These are phyloP conservation scores for Populus davidiana DNA, from an alignment of 345 rosid genomes.

Conservation along the genomic window DNA sequence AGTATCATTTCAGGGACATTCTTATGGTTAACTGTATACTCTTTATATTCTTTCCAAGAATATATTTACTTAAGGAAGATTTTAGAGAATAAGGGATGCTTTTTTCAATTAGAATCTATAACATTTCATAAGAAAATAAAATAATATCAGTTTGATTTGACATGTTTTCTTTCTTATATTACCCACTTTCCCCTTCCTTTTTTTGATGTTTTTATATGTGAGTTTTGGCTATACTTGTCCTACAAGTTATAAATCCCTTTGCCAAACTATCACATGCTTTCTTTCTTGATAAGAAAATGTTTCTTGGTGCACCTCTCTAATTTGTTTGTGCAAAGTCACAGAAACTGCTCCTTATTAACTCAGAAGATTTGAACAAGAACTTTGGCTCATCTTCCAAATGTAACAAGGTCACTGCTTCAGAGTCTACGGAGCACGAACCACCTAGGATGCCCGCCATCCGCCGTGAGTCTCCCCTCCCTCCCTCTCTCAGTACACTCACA, in stretches of 20 bases:
- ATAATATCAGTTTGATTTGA: too few species aligned
- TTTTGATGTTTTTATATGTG: neutral
- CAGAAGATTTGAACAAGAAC: slow-evolving; percentile 48
- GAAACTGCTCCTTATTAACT: slow-evolving; percentile 40
- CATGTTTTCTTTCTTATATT: too few species aligned
- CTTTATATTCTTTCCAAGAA: neutral
- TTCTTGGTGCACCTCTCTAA: neutral
- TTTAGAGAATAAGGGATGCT: neutral
- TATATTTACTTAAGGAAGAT: neutral
- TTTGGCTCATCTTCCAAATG: slow-evolving; percentile 62
- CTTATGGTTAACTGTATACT: slow-evolving; percentile 8
- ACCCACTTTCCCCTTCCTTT: neutral
- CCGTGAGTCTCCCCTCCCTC: slow-evolving; percentile 43
- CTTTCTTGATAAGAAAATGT: too few species aligned
- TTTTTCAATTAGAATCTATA: neutral
- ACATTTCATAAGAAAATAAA: too few species aligned
- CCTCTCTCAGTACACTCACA: neutral
- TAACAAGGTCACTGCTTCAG: slow-evolving; percentile 41
- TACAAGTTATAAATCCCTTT: too few species aligned
- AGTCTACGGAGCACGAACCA: slow-evolving; percentile 50
- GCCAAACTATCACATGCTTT: neutral
- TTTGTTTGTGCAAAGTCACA: slow-evolving; percentile 37
- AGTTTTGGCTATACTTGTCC: neutral
- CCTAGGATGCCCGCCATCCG: slow-evolving; percentile 76
- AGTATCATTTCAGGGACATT: slow-evolving; percentile 2